Conservation (phyloP, 2,329 filamentous ascomycete species). For the Acarospora socialis region DNA sequence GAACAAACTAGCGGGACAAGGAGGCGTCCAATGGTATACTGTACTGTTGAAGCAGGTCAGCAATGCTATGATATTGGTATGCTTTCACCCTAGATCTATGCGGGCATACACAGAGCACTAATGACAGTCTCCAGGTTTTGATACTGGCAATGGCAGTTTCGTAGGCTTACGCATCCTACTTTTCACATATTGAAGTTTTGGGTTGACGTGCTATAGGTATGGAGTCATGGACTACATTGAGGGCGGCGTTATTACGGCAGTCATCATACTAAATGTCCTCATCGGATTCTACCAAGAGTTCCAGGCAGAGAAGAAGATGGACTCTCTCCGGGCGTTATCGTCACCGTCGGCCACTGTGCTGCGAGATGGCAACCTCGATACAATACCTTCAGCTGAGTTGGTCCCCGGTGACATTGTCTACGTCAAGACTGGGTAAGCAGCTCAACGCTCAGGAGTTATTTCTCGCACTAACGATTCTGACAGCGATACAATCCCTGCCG, state of each 20-base stretch:
- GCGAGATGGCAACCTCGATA: conserved; percentile 39
- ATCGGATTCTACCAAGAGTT: conserved; percentile 48
- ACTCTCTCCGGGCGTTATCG: conserved; percentile 40
- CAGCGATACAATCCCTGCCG: conserved; percentile 44
- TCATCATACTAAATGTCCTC: conserved; percentile 43
- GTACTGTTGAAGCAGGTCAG: conserved; percentile 39
- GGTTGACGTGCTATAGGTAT: too few species aligned
- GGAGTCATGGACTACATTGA: conserved; percentile 44
- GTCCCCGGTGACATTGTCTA: conserved; percentile 45
- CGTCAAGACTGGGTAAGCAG: conserved; percentile 30
- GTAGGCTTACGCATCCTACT: too few species aligned
- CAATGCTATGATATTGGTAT: conserved; percentile 41
- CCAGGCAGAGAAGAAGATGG: conserved; percentile 45
- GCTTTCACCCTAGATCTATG: background rate
- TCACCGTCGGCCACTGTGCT: conserved; percentile 43
- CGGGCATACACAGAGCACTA: too few species aligned
- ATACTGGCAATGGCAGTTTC: conserved; percentile 25
- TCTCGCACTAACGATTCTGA: background rate
- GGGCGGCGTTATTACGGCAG: conserved; percentile 43
- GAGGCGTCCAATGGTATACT: conserved; percentile 32
- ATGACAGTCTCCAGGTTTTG: conserved; percentile 12
- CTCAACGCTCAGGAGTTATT: too few species aligned
- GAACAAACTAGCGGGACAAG: conserved; percentile 35
- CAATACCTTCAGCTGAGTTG: conserved; percentile 40
- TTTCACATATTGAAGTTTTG: too few species aligned